Evolutionary conservation across 805 yeast genomes (phyloP).

Genomic region (Yarrowia keelungensis): DNA sequence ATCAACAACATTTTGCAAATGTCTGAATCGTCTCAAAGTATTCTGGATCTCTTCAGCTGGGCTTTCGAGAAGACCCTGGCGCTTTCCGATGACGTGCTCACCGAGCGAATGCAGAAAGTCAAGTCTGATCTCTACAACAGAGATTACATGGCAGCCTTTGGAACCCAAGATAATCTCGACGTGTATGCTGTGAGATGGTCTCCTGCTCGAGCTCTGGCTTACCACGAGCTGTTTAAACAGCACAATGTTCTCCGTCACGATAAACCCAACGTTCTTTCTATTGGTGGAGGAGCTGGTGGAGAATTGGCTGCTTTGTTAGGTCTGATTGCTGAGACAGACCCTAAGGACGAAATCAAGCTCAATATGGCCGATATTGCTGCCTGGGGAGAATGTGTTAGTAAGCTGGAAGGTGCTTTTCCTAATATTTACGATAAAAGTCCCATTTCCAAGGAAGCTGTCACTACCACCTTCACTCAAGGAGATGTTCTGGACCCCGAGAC

Average conservation of each 20-base stretch:
- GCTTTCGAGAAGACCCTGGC: conserved; percentile 45
- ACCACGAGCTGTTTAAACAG: conserved; percentile 67
- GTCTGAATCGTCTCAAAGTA: conserved; percentile 38
- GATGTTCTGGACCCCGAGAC: conserved; percentile 44
- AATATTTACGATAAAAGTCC: conserved; percentile 8
- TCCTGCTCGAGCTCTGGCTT: conserved; percentile 79
- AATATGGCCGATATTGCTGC: conserved; percentile 78
- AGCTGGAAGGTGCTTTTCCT: conserved; percentile 47
- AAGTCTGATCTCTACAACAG: conserved; percentile 73
- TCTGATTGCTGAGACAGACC: conserved; percentile 52
- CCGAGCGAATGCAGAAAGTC: conserved; percentile 65
- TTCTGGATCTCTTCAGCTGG: conserved; percentile 46
- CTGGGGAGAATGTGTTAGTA: conserved; percentile 65
- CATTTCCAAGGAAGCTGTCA: not conserved
- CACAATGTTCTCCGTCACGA: conserved; percentile 37
- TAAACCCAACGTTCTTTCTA: conserved; percentile 56
- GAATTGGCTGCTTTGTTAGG: conserved; percentile 73
- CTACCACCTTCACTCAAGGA: conserved; percentile 40
- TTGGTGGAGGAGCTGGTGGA: conserved; percentile 93
- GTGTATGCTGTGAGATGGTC: conserved; percentile 89
- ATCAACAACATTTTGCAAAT: not conserved
- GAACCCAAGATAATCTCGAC: conserved; percentile 63
- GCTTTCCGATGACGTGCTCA: conserved; percentile 45
- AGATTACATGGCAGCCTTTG: conserved; percentile 74
- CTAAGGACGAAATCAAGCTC: conserved; percentile 51